phyloP scores from a whole-genome alignment of 176 grass and related monocot species.

The Zea mays region Zm-B73-REFERENCE-NAM-5.0 NC_050104.1:88803501-88804000 shows the following conservation, averaged over 20 bases:
- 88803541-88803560: slow-evolving; percentile 90
- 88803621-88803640: slow-evolving; percentile 96
- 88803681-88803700: slow-evolving; percentile 91
- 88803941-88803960: slow-evolving; percentile 55
- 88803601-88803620: slow-evolving; percentile 90
- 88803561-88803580: slow-evolving; percentile 84
- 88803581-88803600: slow-evolving; percentile 87
- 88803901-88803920: slow-evolving; percentile 68
- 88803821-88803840: slow-evolving; percentile 55
- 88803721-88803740: slow-evolving; percentile 62
- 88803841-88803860: slow-evolving; percentile 22
- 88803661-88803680: slow-evolving; percentile 78
- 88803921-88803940: slow-evolving; percentile 54
- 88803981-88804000: not conserved
- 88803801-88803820: slow-evolving; percentile 74
- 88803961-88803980: not conserved
- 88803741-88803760: slow-evolving; percentile 54
- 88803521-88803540: slow-evolving; percentile 46
- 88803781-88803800: slow-evolving; percentile 72
- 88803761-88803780: slow-evolving; percentile 65
- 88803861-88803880: slow-evolving; percentile 55
- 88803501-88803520: slow-evolving; percentile 68
- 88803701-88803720: slow-evolving; percentile 76
- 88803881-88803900: slow-evolving; percentile 57
- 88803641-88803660: slow-evolving; percentile 88